phyloP scores from a whole-genome alignment of 1,139 yeast genomes.

The Kluyveromyces sp. region DNA sequence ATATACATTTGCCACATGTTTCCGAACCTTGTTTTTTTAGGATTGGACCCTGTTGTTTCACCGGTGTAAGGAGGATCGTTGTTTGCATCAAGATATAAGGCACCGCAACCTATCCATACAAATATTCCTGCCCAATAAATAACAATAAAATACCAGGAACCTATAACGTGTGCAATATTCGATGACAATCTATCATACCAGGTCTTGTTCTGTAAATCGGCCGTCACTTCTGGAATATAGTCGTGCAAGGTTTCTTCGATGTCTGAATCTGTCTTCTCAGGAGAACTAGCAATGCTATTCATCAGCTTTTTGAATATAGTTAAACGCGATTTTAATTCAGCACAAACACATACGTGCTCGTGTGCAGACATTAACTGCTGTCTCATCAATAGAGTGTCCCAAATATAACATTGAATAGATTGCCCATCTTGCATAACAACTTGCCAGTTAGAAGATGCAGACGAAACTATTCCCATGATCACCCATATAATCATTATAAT shows the following conservation, averaged over 20 bases:
- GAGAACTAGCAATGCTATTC: background rate
- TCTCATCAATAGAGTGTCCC: conserved; percentile 36
- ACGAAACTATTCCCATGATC: conserved; percentile 27
- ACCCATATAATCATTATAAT: conserved; percentile 30
- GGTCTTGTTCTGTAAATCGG: conserved; percentile 19
- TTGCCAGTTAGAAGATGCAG: conserved; percentile 33
- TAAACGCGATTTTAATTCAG: conserved; percentile 30
- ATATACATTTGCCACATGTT: conserved; percentile 35
- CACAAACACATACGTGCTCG: conserved; percentile 20
- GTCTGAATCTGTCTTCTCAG: background rate
- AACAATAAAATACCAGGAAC: conserved; percentile 29
- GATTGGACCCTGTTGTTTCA: conserved; percentile 18
- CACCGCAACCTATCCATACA: conserved; percentile 34
- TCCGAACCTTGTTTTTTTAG: conserved; percentile 23
- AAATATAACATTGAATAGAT: conserved; percentile 34
- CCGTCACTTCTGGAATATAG: conserved; percentile 6
- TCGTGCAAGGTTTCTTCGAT: background rate
- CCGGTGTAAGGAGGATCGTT: conserved; percentile 24
- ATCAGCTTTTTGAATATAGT: conserved; percentile 20
- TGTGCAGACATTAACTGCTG: conserved; percentile 30
- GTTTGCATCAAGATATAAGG: conserved; percentile 21
- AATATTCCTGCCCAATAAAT: conserved; percentile 33
- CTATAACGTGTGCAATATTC: conserved; percentile 20
- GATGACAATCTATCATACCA: conserved; percentile 30
- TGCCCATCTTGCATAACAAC: conserved; percentile 37